Base-by-base conservation (phyloP, 768 basidiomycete genomes). In the Trametes cinnabarina region DNA sequence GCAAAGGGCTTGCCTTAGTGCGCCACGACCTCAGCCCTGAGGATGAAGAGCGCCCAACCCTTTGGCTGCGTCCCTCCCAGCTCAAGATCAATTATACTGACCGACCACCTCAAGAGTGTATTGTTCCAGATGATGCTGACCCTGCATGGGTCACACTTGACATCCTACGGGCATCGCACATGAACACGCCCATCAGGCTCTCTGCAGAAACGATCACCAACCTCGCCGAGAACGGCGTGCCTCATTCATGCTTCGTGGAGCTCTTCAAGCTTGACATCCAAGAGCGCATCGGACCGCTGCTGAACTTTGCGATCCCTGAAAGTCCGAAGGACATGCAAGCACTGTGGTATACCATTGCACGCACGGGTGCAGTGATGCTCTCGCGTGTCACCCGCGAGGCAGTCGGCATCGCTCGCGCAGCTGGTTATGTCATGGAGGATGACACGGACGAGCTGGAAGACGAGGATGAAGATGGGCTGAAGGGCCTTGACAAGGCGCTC, bases 181-280 rank as follows among this genome's bases (percentile, higher is more conserved):
- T 85, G 60, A 71, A 72, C 17, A 73, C 75, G 2, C 77, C 80
- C 1, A 72, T 76, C 5, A 72, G 74, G 7, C 71, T 88, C 5
- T 81, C 84, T 1, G 69, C 75, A 1, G 85, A 89, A 62, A 81
- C 77, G 0, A 81, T 87, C 35, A 79, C 86, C 47, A 87, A 87
- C 65, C 72, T 88, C 6, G 75, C 80, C 0, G 85, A 87, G 55
- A 88, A 88, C 63, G 82, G 82, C 0, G 86, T 89, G 3, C 76
- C 78, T 3, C 6, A 57, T 68, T 25, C 3, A 42, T 0, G 67
- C 76, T 4, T 83, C 87, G 19, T 9, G 19, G 28, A 44, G 25
- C 50, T 57, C 15, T 57, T 57, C 46, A 23, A 41, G 11, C 14
- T 49, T 5, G 26, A 56, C 3, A 42, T 79, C 41, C 49, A 63